Evolutionary conservation across 108 stramenopile genomes (phyloP).

Genomic region (Nitzschia sp.): DNA sequence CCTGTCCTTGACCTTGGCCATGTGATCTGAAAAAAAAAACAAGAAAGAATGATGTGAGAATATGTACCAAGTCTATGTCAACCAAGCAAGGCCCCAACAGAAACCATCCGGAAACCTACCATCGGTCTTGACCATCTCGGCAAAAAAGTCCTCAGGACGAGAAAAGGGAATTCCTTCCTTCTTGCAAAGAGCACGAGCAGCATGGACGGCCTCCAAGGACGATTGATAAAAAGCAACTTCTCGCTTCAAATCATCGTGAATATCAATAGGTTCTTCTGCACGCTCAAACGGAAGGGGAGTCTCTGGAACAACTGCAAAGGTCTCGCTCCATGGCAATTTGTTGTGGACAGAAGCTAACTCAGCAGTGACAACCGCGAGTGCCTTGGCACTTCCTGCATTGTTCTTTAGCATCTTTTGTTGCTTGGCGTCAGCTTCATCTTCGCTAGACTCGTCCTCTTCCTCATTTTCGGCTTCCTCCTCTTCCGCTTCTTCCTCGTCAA

Average conservation of each 20-base stretch:
- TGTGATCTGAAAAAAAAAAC: constrained; percentile 62
- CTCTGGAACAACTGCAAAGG: constrained; percentile 63
- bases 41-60: not conserved
- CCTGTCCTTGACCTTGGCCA: constrained; percentile 96
- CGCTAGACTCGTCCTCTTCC: constrained; percentile 25
- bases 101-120: constrained; percentile 60
- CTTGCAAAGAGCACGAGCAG: constrained; percentile 65
- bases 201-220: constrained; percentile 84
- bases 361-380: constrained; percentile 39
- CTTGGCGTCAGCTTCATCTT: constrained; percentile 36
- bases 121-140: constrained; percentile 99
- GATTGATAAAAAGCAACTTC: constrained; percentile 95
- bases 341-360: constrained; percentile 35
- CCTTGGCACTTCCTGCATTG: constrained; percentile 39
- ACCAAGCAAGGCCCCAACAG: constrained; percentile 1
- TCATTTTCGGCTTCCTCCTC: constrained; percentile 34
- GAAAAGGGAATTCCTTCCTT: constrained; percentile 67
- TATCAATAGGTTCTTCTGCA: constrained; percentile 55
- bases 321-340: constrained; percentile 72
- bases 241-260: constrained; percentile 95
- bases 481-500: constrained; percentile 20
- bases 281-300: constrained; percentile 75
- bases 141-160: constrained; percentile 96
- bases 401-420: constrained; percentile 21
- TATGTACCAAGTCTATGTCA: not conserved